Conservation (phyloP, 805 yeast genomes). For the Pichia thaimueangensis region DNA sequence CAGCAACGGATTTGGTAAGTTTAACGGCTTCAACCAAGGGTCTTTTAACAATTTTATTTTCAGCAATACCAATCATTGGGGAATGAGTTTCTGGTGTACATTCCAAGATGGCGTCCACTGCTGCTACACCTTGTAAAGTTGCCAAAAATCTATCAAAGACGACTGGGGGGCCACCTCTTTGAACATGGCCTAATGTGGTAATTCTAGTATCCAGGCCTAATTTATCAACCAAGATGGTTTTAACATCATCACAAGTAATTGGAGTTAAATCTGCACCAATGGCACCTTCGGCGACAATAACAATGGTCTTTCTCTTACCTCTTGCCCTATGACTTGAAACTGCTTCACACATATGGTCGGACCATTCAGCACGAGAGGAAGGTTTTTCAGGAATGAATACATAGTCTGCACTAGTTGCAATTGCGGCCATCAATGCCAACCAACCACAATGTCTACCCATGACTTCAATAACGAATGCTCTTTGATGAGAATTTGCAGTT, state of each 20-base stretch:
- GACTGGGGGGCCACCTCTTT: constrained; percentile 78
- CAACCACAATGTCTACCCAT: constrained; percentile 92
- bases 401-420: constrained; percentile 74
- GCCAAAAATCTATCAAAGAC: constrained; percentile 69
- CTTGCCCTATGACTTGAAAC: constrained; percentile 57
- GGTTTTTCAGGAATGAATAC: constrained; percentile 79
- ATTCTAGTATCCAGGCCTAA: constrained; percentile 72
- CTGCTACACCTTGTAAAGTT: constrained; percentile 77
- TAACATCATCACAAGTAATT: constrained; percentile 59
- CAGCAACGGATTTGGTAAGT: constrained; percentile 66
- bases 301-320: constrained; percentile 75
- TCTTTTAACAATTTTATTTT: constrained; percentile 60
- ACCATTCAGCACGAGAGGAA: constrained; percentile 57
- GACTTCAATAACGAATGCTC: constrained; percentile 81
- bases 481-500: constrained; percentile 74
- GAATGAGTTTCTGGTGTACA: constrained; percentile 66
- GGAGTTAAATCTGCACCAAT: constrained; percentile 62
- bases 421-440: constrained; percentile 77
- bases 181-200: constrained; percentile 75
- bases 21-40: constrained; percentile 69
- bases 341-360: constrained; percentile 57
- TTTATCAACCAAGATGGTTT: constrained; percentile 50
- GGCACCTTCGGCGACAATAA: constrained; percentile 83
- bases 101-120: constrained; percentile 68
- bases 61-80: constrained; percentile 70